Base-by-base conservation (phyloP, 805 yeast genomes). In the Lipomyces sp. region DNA sequence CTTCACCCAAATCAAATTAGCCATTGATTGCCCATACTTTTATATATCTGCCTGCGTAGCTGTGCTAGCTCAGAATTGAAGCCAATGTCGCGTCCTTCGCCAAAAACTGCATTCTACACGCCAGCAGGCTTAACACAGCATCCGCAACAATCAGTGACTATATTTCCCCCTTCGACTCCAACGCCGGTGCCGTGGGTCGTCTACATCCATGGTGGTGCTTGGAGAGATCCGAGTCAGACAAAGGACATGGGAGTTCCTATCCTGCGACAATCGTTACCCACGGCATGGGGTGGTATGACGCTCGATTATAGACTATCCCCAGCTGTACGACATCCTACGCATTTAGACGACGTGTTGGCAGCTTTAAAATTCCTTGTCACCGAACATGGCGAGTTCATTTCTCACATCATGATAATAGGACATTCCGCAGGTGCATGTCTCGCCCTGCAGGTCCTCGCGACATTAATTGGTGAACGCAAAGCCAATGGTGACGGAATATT, bases 121-220 rank as follows among this genome's bases (percentile, higher is more conserved):
- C 59, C 62, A 3, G 51, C 24, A 29, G 58, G 42, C 57, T 53
- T 5, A n/a, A 55, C 34, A 48, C 34, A 32, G 15, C 65, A 71
- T 29, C 62, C 69, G 7, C 69, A 70, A 24, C 73, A 71, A 37
- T 54, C 64, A 18, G 24, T 69, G 57, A 58, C 64, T 3, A 45
- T 69, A 30, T 59, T 59, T 34, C 57, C 57, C 3, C 24, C 48
- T 1, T 33, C 62, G 34, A 13, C 66, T 4, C 2, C 42, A 6
- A 51, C 11, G 32, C 45, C 34, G 6, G 24, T 57, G 18, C 61
- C 70, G 30, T 72, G 74, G 24, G 62, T 85, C 7, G 79, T 89
- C 0, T 86, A 85, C 72, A 82, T 90, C 59, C 96, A 90, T 77
- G 96, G 96, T 0, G 96, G 96, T 1, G 94, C 91, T 0, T 90